Conservation (phyloP, 1,139 yeast species). For the Saccharomyces pastorianus region DNA sequence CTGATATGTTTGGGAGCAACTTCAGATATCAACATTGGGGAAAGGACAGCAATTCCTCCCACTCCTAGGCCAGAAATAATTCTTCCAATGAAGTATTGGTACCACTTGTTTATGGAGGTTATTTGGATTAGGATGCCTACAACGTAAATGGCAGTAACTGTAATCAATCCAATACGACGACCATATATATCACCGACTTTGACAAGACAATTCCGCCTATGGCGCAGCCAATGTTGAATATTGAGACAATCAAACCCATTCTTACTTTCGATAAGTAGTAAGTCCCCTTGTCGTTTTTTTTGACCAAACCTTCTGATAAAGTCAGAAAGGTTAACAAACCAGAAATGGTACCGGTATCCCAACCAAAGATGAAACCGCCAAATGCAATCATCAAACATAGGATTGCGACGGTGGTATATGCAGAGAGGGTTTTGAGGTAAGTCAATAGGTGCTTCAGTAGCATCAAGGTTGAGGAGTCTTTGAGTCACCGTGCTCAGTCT, state of each 20-base stretch:
- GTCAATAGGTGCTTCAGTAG: background rate
- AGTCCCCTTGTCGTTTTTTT: constrained; percentile 36
- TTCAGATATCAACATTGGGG: constrained; percentile 56
- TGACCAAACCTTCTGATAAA: constrained; percentile 48
- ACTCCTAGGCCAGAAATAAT: constrained; percentile 54
- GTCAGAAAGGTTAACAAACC: constrained; percentile 64
- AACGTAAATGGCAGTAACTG: constrained; percentile 47
- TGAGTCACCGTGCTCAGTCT: background rate
- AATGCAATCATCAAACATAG: constrained; percentile 45
- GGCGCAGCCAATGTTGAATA: constrained; percentile 61
- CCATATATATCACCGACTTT: constrained; percentile 47
- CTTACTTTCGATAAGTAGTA: constrained; percentile 42
- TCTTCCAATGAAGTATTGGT: constrained; percentile 49
- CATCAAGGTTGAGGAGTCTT: background rate
- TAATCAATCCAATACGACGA: constrained; percentile 49
- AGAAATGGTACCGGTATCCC: constrained; percentile 70
- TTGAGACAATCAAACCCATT: constrained; percentile 53
- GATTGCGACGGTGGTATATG: constrained; percentile 34
- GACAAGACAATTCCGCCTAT: constrained; percentile 52
- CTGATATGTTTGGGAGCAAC: constrained; percentile 55
- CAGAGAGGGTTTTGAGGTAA: constrained; percentile 35
- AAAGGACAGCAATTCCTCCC: constrained; percentile 50
- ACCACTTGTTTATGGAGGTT: constrained; percentile 40
- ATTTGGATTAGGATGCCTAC: constrained; percentile 55
- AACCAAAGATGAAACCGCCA: constrained; percentile 64